phyloP scores from a whole-genome alignment of 768 basidiomycete species.

The Dacryopinax primogenitus region DNA sequence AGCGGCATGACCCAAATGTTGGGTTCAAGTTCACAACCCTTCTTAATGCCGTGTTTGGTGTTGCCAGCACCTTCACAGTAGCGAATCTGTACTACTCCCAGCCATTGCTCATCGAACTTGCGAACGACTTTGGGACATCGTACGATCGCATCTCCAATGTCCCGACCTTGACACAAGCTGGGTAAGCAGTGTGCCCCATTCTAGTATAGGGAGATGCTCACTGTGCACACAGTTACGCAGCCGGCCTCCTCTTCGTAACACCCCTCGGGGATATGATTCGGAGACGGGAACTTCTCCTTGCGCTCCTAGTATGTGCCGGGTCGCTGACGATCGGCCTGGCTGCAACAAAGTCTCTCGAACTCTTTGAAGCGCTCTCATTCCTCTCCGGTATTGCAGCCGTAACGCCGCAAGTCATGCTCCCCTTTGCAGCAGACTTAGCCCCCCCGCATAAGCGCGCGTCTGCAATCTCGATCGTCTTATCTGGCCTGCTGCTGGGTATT shows the following conservation, averaged over 20 bases:
- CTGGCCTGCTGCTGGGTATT: conserved; percentile 27
- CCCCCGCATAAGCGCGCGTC: conserved; percentile 19
- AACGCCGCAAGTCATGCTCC: conserved; percentile 26
- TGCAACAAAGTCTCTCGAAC: conserved; percentile 42
- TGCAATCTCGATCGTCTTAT: conserved; percentile 22
- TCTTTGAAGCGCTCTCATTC: conserved; percentile 57
- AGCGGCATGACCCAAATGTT: conserved; percentile 40
- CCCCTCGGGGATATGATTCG: conserved; percentile 77
- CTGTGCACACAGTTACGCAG: conserved; percentile 36
- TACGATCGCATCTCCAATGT: conserved; percentile 23
- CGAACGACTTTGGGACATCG: conserved; percentile 20
- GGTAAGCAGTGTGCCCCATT: conserved; percentile 1
- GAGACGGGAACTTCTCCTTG: conserved; percentile 54
- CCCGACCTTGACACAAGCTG: conserved; percentile 28
- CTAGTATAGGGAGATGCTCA: not conserved
- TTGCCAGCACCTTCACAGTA: conserved; percentile 48
- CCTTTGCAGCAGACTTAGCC: conserved; percentile 28
- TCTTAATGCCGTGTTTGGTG: conserved; percentile 48
- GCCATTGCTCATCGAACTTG: conserved; percentile 52
- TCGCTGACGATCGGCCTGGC: conserved; percentile 60
- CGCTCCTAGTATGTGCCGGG: conserved; percentile 42
- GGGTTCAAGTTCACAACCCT: conserved; percentile 42
- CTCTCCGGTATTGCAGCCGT: conserved; percentile 60
- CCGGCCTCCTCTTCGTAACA: conserved; percentile 58
- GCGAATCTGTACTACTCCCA: conserved; percentile 78